A percentile compares a stretch with the other conserved stretches of the same genome.
These are phyloP conservation scores for Boletus sensibilis DNA, from an alignment of 768 basidiomycete species.

Conservation along the genomic window DNA sequence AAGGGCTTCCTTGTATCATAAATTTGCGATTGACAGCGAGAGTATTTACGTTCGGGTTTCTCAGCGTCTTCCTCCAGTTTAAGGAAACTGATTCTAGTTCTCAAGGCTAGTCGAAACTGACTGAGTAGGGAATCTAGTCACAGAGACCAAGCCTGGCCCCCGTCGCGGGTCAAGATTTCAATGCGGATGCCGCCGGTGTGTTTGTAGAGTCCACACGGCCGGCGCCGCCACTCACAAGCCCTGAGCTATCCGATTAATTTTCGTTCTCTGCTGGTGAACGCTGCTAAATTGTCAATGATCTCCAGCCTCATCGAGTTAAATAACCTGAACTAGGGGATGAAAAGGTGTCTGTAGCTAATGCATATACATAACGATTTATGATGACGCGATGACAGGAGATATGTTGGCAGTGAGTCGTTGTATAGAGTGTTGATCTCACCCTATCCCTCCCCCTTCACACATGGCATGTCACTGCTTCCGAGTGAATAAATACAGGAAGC, in stretches of 20 bases:
- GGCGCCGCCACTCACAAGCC: neutral
- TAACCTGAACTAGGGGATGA: neutral
- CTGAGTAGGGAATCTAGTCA: neutral
- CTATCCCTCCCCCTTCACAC: neutral
- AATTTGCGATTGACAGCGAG: neutral
- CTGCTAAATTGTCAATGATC: neutral
- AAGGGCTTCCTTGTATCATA: neutral
- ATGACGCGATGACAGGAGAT: neutral
- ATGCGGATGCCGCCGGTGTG: neutral
- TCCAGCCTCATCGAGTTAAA: neutral
- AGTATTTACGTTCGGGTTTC: neutral
- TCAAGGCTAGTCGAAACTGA: neutral
- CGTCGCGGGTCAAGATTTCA: neutral
- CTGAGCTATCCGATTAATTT: neutral
- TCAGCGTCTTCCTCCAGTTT: neutral
- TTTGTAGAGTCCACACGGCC: neutral
- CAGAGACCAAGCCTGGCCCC: neutral
- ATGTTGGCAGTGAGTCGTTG: neutral
- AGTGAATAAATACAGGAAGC: neutral
- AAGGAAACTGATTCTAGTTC: neutral
- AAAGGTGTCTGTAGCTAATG: neutral
- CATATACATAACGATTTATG: neutral
- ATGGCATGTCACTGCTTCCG: neutral
- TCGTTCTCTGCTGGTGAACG: no score
- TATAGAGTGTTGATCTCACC: neutral